Evolutionary conservation across 2,329 filamentous ascomycete species (phyloP), one percentile per base, ranked within the genome.

Genomic region (Eutypella sp.): DNA sequence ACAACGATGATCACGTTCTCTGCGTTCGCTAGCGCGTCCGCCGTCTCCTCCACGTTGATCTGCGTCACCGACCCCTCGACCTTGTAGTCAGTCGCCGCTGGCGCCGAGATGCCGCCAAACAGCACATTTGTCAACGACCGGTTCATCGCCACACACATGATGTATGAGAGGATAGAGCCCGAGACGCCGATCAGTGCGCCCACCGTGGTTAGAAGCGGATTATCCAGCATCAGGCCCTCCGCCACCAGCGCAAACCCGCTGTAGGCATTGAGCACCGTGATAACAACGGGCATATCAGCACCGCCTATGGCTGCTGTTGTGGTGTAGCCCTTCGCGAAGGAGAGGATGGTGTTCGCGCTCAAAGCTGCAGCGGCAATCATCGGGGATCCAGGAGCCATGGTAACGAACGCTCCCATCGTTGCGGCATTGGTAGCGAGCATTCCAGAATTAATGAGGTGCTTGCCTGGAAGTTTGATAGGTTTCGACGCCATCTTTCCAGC

Each of bases 221-320:
- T 95, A 55, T 93, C 84, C 13, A 96, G 74, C 90, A 96, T 96
- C 63, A 95, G 85, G 0, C 90, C 90, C 66, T 96, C 89, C 0
- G 90, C 89, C 0, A 96, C 89, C 2, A 96, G 75, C 0, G 90
- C 90, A 47, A 95, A 96, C 11, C 90, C 90, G 40, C 87, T 92
- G 63, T 95, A 95, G 0, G 89, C 89, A 56, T 95, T 96, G 18
- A 96, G 69, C 1, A 95, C 89, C 0, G 89, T 95, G 52, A 95
- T 95, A 25, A 93, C 88, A 5, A 95, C 89, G 67, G 81, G 89
- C 89, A 95, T 95, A 60, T 96, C 90, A 11, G 89, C 89, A n/a
- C 89, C 90, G 19, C 90, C 90, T 58, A 96, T 95, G 0, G 88
- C 88, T 2, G 89, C 79, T 0, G 90, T 95, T 0, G 89, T 95